Evolutionary conservation across 371 early-diverging fungal species (phyloP), one percentile per base, ranked within the genome.

Genomic region (Rhizopus sp.): DNA sequence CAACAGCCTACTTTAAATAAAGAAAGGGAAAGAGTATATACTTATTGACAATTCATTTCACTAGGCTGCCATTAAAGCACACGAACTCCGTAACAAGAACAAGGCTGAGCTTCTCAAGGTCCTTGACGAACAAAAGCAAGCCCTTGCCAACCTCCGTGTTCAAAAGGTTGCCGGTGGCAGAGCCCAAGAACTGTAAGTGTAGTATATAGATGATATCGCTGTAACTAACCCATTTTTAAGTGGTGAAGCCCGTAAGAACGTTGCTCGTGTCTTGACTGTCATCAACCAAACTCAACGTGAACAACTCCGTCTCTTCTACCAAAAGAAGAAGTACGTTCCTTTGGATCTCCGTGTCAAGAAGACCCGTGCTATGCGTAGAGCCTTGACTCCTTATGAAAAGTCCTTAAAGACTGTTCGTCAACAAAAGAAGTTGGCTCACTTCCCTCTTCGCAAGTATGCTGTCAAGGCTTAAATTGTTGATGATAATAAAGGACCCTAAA

Each of bases 291-390:
- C 87, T 69, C 88, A 92, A 73, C 92, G 95, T 62, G 88, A 86
- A 53, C 84, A 88, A 75, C 87, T 93, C 60, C 89, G 90, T 64
- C 70, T 84, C 55, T 86, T 84, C 82, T 94, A 92, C 84, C 86
- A 88, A 74, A 88, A 88, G 72, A 94, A 93, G 87, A 93, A 92
- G 85, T 88, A 91, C 86, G 65, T 84, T 48, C 97, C 96, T 64
- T 81, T 93, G 63, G 96, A 96, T 73, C 89, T 97, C 77, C 93
- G 97, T 72, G 81, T 77, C 79, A 97, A 97, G 92, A 93, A 93
- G 91, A 97, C 97, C 61, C 92, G 97, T 72, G 97, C 97, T 61
- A 89, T 96, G 80, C 95, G 97, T 63, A 93, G 96, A 72, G 89
- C 89, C 62, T 82, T 97, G 81, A 93, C 95, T 83, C 73, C 79